Percentiles rank a stretch among this genome's conserved stretches.
These are phyloP conservation scores for Heliosperma pusillum DNA, from an alignment of 148 eudicot genomes.

Conservation along the genomic window DNA sequence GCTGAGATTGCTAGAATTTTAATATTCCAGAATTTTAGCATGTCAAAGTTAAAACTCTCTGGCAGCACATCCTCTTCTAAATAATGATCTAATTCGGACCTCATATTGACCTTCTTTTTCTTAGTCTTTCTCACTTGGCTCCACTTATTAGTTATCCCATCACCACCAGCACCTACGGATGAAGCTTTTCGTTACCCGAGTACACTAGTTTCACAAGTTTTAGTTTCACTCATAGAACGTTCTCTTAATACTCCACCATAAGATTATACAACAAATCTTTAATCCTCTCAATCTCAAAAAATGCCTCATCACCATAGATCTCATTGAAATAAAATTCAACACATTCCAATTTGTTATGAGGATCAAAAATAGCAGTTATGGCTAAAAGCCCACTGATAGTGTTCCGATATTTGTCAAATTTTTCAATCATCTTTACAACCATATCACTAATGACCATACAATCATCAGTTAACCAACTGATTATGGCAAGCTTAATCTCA, in stretches of 20 bases:
- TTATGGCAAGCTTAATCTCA: background rate
- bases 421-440: slow-evolving; percentile 4
- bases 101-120: background rate
- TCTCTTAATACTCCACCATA: background rate
- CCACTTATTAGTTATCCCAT: background rate
- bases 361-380: slow-evolving; percentile 1
- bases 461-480: background rate
- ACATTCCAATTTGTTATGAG: slow-evolving; percentile 3
- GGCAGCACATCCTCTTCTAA: background rate
- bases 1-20: no score
- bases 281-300: background rate
- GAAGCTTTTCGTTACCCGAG: no score
- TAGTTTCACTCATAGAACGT: background rate
- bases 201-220: background rate
- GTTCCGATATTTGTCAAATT: slow-evolving; percentile 5
- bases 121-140: background rate
- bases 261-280: background rate
- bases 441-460: background rate
- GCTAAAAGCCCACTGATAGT: background rate
- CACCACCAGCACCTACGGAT: background rate
- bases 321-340: background rate
- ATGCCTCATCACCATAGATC: background rate
- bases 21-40: background rate
- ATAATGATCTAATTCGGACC: background rate
- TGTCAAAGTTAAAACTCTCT: background rate